Base-by-base conservation (phyloP, 345 rosid genomes). In the Eucalyptus leucophloia region DNA sequence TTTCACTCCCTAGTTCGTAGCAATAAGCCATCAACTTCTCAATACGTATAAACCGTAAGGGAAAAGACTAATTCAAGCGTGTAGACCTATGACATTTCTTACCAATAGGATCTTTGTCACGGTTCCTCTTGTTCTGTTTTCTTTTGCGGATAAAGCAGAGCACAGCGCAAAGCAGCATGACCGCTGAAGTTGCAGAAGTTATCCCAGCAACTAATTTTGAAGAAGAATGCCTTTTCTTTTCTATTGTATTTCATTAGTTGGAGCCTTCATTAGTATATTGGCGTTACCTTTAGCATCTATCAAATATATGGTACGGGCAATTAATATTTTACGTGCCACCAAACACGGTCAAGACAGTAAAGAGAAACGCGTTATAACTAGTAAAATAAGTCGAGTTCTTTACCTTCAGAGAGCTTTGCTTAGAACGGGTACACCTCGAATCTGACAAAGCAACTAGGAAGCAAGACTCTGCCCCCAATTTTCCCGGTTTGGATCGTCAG, bases 401-500 rank as follows among this genome's bases (percentile, higher is more conserved):
- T 37, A 19, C 82, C 45, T 37, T 72, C 4, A 37, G 82, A 72
- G 28, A 37, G 7, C 45, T 37, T 37, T 18, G 24, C 86, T 21
- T 90, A 93, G 86, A 93, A 92, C 7, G 49, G 72, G 89, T 91
- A 92, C 5, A 67, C 8, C 47, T 93, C 94, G 54, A 32, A 95
- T 67, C 93, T 51, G 28, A 93, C 34, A n/a, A 77, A 54, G 89
- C 95, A 95, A 69, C 92, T 92, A 1, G 94, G 95, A n/a, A 53
- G 67, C 58, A 53, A 58, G 44, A 86, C 67, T 53, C 67, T 86
- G 88, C 67, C 88, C 40, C 93, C 93, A 10, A 15, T 47, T 86
- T 21, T 92, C 44, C 89, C 88, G 7, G 10, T 5, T 34, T 89
- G 88, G 72, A 88, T 80, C 8, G 0, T 3, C 10, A 88, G 91